Base-by-base conservation (phyloP, 805 yeast species). In the Yarrowia sp. region DNA sequence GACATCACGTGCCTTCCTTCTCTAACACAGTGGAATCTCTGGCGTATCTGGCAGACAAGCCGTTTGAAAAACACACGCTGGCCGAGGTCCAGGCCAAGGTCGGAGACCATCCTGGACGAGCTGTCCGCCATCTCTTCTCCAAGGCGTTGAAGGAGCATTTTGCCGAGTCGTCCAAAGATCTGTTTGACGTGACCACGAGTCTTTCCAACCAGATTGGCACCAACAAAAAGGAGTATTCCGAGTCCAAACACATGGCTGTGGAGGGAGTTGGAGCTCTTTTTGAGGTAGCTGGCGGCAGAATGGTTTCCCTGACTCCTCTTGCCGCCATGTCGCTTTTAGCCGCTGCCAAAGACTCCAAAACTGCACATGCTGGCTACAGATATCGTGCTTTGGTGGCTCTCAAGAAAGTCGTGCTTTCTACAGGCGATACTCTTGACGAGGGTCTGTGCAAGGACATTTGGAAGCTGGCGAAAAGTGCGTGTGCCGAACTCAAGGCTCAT, bases 351-450 rank as follows among this genome's bases (percentile, higher is more conserved):
- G 67, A 59, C 26, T 67, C 76, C 22, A 44, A 46, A 10, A 33
- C 16, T 7, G 63, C 63, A 3, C 67, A 73, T 62, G 66, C 71
- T 1, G 77, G 77, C 12, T 73, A 66, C 49, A 64, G 70, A 43
- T 66, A 65, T 35, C 49, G 76, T 0, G 61, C 71, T 6, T 54
- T 73, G 49, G 32, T 52, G 0, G 36, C 75, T 3, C 59, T 73
- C 22, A 64, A 72, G 19, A 49, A 66, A 10, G 66, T 74, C 19
- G 56, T 68, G n/a, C 46, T 59, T 1, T 56, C 69, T 1, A 54
- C 71, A 5, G 76, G 75, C 17, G 71, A 71, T 12, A 67, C 75
- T 1, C 66, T 74, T 28, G 79, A 77, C 49, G 77, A 72, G 26
- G 41, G 70, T 1, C 67, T 72, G 3, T 65, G 70, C 26, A 73